A percentile compares a stretch with the other conserved stretches of the same genome.
These are phyloP conservation scores for Backusella luteola DNA, from an alignment of 192 early-diverging fungal genomes.

Conservation along the genomic window DNA sequence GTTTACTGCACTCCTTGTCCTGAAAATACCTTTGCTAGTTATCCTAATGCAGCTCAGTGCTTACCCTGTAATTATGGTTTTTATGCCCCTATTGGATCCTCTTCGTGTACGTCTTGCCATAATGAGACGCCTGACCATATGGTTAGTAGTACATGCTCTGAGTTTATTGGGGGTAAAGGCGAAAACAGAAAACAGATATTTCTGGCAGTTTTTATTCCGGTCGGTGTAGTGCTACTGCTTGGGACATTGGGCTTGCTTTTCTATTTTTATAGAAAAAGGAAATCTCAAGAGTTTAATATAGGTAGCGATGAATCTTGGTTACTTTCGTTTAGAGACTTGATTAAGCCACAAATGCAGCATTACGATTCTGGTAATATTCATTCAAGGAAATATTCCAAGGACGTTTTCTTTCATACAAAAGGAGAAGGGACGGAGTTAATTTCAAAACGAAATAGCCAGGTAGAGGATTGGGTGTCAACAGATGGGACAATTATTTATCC, in stretches of 20 bases:
- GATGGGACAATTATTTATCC: background rate
- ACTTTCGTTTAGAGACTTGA: background rate
- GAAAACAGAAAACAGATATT: background rate
- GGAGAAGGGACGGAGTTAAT: background rate
- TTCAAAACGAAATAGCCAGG: background rate
- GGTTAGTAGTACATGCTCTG: background rate
- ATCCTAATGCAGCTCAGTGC: slow-evolving; percentile 5
- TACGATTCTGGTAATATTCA: background rate
- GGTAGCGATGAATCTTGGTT: background rate
- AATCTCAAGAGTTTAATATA: background rate
- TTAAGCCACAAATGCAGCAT: background rate
- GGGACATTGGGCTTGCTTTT: background rate
- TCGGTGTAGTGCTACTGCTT: background rate
- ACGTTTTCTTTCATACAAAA: background rate
- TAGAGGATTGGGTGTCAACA: background rate
- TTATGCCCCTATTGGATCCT: background rate
- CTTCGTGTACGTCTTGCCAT: slow-evolving; percentile 12
- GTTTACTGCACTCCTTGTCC: slow-evolving; percentile 16
- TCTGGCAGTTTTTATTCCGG: slow-evolving; percentile 17
- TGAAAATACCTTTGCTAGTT: background rate
- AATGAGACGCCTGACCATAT: background rate
- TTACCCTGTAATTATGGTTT: slow-evolving; percentile 1
- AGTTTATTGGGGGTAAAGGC: background rate
- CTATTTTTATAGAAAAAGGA: background rate
- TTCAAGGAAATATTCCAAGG: background rate